A percentile compares a stretch with the other conserved stretches of the same genome.
These are phyloP conservation scores for Camellia lanceoleosa DNA, from an alignment of 148 eudicot genomes.

Conservation along the genomic window DNA sequence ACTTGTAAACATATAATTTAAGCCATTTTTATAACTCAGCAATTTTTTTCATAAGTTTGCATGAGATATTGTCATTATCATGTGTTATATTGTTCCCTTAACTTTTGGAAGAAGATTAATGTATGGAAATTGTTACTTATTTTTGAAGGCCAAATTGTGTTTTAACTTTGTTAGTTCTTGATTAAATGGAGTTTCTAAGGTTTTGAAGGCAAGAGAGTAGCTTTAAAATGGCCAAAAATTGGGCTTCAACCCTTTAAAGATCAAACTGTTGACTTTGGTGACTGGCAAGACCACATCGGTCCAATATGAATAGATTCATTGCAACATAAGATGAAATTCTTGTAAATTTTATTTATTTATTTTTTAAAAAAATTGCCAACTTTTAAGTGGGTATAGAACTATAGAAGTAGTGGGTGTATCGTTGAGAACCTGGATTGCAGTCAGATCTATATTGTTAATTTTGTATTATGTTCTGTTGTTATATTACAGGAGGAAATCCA, in stretches of 20 bases:
- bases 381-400: background rate
- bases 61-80: background rate
- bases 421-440: background rate
- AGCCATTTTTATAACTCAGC: background rate
- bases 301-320: background rate
- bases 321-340: background rate
- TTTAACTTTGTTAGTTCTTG: no score
- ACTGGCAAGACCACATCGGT: background rate
- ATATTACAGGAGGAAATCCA: constrained; percentile 81
- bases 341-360: background rate
- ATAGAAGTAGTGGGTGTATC: background rate
- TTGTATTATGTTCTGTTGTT: constrained; percentile 10
- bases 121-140: background rate
- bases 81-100: background rate
- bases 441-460: background rate
- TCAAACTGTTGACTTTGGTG: background rate
- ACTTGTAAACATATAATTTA: background rate
- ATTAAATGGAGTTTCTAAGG: background rate
- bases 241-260: background rate
- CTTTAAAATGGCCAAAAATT: no score
- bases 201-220: no score
- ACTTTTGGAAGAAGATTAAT: background rate
- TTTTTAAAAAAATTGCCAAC: no score
- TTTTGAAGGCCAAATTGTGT: constrained; percentile 3
- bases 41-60: background rate